phyloP scores from a whole-genome alignment of 1,284 basidiomycete genomes.

The Apiotrichum mycotoxinovorans region DNA sequence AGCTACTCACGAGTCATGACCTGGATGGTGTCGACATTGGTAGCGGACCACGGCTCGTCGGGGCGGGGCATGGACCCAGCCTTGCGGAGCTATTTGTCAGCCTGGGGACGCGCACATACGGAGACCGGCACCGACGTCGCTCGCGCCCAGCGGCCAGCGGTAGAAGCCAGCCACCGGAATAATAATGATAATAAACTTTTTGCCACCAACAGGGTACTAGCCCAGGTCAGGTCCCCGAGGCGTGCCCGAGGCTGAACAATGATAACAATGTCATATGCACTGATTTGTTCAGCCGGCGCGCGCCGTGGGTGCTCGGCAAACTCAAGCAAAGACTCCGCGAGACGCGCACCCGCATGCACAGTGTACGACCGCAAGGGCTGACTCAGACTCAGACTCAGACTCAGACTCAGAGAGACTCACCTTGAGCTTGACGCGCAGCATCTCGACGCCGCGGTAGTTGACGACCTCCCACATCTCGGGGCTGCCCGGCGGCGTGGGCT shows the following conservation, averaged over 20 bases:
- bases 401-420: conserved; percentile 32
- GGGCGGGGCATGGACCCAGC: conserved; percentile 55
- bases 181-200: not conserved
- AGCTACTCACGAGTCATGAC: conserved; percentile 62
- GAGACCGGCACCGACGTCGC: not conserved
- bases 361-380: too few relatives aligned
- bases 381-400: too few relatives aligned
- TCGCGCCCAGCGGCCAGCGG: too few relatives aligned
- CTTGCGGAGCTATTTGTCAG: conserved; percentile 28
- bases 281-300: too few relatives aligned
- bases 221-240: not conserved
- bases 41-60: conserved; percentile 54
- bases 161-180: too few relatives aligned
- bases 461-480: conserved; percentile 31
- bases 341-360: too few relatives aligned
- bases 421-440: conserved; percentile 69
- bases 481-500: conserved; percentile 37
- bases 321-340: too few relatives aligned
- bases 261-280: too few relatives aligned
- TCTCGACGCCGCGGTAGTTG: conserved; percentile 57
- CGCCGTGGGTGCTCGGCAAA: too few relatives aligned
- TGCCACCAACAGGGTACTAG: not conserved
- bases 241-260: too few relatives aligned
- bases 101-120: not conserved
- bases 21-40: conserved; percentile 69